These are phyloP conservation scores for Terfezia claveryi DNA, from an alignment of 495 filamentous ascomycete genomes.

Conservation along the genomic window DNA sequence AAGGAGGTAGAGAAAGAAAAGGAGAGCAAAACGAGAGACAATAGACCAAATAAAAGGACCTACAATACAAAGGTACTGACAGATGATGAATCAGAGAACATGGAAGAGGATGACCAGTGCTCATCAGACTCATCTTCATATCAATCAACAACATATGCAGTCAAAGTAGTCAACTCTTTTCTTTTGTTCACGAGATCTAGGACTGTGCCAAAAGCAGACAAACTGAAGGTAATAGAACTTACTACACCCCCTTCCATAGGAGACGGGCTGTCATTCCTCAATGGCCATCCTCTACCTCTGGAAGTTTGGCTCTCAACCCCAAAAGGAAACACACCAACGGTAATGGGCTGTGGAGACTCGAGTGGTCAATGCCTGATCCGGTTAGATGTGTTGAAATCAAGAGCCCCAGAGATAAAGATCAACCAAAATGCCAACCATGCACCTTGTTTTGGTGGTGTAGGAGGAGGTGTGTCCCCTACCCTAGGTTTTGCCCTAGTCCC, in stretches of 20 bases:
- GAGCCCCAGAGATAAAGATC: no score
- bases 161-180: background rate
- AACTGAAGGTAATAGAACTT: background rate
- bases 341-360: background rate
- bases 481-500: background rate
- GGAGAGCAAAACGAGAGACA: no score
- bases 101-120: background rate
- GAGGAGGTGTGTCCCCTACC: background rate
- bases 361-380: background rate
- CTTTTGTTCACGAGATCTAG: background rate
- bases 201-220: background rate
- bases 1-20: no score
- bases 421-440: no score
- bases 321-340: background rate
- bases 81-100: background rate
- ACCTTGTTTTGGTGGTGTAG: background rate
- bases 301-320: background rate
- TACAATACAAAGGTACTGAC: background rate
- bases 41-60: background rate
- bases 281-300: background rate
- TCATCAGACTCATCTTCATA: background rate
- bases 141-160: background rate
- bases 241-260: background rate
- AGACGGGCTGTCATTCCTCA: background rate
- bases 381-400: no score